Evolutionary conservation across 768 basidiomycete species (phyloP), one percentile per base, ranked within the genome.

Genomic region (Serpula lacrymans): DNA sequence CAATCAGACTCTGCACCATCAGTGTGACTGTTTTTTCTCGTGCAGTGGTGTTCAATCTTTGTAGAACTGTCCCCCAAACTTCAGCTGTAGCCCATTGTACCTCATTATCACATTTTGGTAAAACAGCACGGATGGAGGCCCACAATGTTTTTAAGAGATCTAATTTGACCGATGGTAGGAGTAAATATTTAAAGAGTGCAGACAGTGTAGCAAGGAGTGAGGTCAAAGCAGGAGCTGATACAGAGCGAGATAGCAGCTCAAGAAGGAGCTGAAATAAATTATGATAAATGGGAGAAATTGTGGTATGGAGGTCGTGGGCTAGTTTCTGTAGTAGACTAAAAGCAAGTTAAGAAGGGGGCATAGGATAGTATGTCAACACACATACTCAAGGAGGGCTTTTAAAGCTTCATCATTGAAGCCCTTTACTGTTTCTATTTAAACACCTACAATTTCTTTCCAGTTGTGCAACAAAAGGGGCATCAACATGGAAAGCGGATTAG

Each of bases 381-480:
- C 84, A 48, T 54, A 91, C 89, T 90, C 86, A 7, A 91, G 72
- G n/a, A 92, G 63, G 14, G 82, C 77, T 40, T 70, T 72, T 39
- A 88, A 52, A 0, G 81, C 84, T 58, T 91, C 87, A 46, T 88
- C 81, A 46, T 89, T 82, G 4, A 82, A 71, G 10, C 49, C 51
- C 30, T 74, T 71, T 23, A 87, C 55, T 0, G 80, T 77, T 8
- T 57, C 65, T 14, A 75, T 55, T 89, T 89, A 92, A 3, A 81
- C 48, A 2, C 72, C 65, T 16, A 83, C 65, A 2, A 94, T 71
- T 11, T 84, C 78, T 47, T 69, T 65, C 80, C 84, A 87, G 59
- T 91, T 82, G 51, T 88, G 86, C 6, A 94, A 68, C 11, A 94
- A 73, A 21, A 91, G 65, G 1, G 89, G 83, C 75, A 93, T 78